Evolutionary conservation across 2,329 filamentous ascomycete genomes (phyloP), one percentile per base, ranked within the genome.

Genomic region (Fusarium nisikadoi): DNA sequence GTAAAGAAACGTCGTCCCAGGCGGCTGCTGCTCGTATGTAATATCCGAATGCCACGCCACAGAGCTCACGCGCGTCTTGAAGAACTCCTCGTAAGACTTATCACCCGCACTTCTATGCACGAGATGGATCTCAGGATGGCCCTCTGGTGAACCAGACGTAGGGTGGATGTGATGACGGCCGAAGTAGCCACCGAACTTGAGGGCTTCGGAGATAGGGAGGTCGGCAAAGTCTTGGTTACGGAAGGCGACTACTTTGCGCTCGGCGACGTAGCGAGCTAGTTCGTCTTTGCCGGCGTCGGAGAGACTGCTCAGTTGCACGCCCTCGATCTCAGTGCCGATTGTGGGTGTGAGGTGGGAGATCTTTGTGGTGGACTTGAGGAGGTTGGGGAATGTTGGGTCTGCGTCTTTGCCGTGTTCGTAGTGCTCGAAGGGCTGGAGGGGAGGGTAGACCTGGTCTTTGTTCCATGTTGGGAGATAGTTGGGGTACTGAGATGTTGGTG

Each of bases 21-120:
- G 94, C 3, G 95, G 94, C 82, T 98, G 94, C 73, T 89, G 84
- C 84, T 97, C 95, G 79, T 97, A 97, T 1, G 92, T 93, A 3
- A 97, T 91, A 74, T 97, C 94, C 0, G 91, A 93, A 83, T 97
- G 94, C 94, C 94, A 97, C 12, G 93, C 93, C 3, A 97, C 90
- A 2, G 91, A 93, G 81, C 91, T 95, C 7, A 93, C 95, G 27
- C 92, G 88, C 50, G 89, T 88, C 64, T 80, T 75, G 73, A 94
- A 91, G 81, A 92, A 93, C 53, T 88, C 84, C 25, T 87, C 83
- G 25, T 65, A 89, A 84, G 53, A 89, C 33, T 71, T 76, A 69
- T 84, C 83, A 31, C 80, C 80, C 23, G 82, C 91, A 25, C 89
- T 90, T 42, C 93, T 89, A 81, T 95, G 93, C 3, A 95, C 93